Conservation (phyloP, 371 early-diverging fungal species). For the Sporodiniella umbellata region DNA sequence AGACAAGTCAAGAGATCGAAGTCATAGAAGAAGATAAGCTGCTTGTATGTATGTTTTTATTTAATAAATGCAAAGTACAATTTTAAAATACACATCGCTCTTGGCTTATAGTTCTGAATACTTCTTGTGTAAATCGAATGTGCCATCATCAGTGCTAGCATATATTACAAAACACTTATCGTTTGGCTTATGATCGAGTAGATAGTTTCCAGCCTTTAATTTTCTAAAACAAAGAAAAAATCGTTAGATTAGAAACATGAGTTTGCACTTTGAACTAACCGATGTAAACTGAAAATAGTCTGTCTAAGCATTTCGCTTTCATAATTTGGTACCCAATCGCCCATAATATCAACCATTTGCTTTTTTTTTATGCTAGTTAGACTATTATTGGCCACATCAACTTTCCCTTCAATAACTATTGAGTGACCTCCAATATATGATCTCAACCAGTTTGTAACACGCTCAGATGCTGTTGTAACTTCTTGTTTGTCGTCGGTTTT, state of each 20-base stretch:
- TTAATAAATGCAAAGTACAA: neutral
- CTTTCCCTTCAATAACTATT: conserved; percentile 11
- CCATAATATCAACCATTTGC: conserved; percentile 26
- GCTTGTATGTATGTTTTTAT: neutral
- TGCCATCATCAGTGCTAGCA: neutral
- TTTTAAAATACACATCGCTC: too few relatives aligned
- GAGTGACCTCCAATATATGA: conserved; percentile 27
- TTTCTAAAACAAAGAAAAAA: conserved; percentile 1
- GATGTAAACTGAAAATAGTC: conserved; percentile 5
- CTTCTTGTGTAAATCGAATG: neutral
- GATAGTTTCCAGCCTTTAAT: conserved; percentile 10
- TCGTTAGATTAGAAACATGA: neutral
- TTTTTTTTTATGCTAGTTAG: conserved; percentile 14
- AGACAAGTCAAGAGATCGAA: conserved; percentile 18
- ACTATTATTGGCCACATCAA: conserved; percentile 15
- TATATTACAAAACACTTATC: conserved; percentile 3
- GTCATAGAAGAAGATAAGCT: conserved; percentile 11
- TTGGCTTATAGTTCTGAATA: neutral
- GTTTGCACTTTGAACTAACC: conserved; percentile 1
- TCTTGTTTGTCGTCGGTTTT: conserved; percentile 10
- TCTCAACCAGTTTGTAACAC: conserved; percentile 19
- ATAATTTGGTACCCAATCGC: conserved; percentile 16
- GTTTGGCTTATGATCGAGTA: conserved; percentile 4
- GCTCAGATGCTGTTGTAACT: conserved; percentile 11
- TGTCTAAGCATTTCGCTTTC: conserved; percentile 15